A percentile compares a stretch with the other conserved stretches of the same genome.
Conservation (phyloP, 2,329 filamentous ascomycete genomes). For the Biscogniauxia sp. region DNA sequence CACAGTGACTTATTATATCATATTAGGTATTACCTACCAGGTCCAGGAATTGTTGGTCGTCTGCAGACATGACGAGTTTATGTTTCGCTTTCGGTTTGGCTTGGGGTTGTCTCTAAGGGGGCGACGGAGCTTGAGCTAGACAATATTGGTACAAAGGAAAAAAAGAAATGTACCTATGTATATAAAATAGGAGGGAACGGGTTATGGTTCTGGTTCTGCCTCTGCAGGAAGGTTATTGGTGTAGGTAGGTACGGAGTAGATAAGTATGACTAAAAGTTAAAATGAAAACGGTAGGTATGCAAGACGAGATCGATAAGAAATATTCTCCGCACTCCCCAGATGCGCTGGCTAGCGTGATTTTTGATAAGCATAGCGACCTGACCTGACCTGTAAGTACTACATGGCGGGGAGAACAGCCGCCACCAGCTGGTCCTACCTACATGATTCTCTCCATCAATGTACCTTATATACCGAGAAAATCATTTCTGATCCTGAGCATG, state of each 20-base stretch:
- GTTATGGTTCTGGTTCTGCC: background rate
- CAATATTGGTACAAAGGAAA: background rate
- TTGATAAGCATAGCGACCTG: background rate
- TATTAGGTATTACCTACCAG: constrained; percentile 52
- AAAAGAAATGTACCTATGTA: background rate
- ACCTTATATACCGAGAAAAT: too few species aligned
- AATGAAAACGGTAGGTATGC: background rate
- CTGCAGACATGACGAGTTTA: constrained; percentile 64
- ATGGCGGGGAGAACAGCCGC: background rate
- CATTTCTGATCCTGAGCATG: too few species aligned
- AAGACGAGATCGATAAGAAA: background rate
- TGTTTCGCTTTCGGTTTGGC: too few species aligned
- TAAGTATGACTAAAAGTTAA: too few species aligned
- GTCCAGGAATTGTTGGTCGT: constrained; percentile 76
- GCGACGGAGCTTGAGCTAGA: background rate
- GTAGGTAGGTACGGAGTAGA: too few species aligned
- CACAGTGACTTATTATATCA: constrained; percentile 2
- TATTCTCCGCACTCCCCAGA: background rate
- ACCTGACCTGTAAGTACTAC: background rate
- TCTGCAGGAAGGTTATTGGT: background rate
- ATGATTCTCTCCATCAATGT: too few species aligned
- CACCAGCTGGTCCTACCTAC: background rate
- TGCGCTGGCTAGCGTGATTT: background rate
- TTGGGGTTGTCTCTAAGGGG: background rate
- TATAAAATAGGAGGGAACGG: background rate